These are phyloP conservation scores for Debaryomycetaceae sp. DNA, from an alignment of 1,139 yeast genomes.

Conservation along the genomic window DNA sequence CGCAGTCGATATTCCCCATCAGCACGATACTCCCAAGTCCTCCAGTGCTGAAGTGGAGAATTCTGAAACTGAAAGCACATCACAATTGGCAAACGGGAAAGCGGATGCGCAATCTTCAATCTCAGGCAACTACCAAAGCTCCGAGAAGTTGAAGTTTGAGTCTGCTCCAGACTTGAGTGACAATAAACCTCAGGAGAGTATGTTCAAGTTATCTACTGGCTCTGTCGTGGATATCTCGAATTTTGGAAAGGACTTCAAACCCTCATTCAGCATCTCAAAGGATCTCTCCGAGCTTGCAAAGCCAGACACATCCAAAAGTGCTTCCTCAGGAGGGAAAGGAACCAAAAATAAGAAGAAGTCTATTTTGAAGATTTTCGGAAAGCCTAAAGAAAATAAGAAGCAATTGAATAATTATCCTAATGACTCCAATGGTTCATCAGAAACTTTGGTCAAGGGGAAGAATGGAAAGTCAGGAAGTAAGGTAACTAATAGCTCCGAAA, in stretches of 20 bases:
- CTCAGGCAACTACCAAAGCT: neutral
- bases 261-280: conserved; percentile 24
- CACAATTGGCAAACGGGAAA: neutral
- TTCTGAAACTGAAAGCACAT: neutral
- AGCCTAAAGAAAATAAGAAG: conserved; percentile 5
- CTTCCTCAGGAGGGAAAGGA: neutral
- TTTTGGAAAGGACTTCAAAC: conserved; percentile 41
- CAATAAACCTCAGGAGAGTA: conserved; percentile 4
- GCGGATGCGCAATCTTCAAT: neutral
- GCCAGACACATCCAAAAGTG: neutral
- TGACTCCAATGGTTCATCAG: conserved; percentile 2
- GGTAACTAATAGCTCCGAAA: neutral
- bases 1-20: neutral
- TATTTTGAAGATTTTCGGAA: conserved; percentile 24
- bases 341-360: conserved; percentile 14
- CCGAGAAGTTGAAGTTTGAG: conserved; percentile 8
- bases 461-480: neutral
- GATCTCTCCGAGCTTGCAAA: neutral
- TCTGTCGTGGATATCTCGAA: conserved; percentile 40
- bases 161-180: conserved; percentile 27
- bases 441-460: conserved; percentile 1
- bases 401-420: conserved; percentile 1
- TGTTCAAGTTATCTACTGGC: conserved; percentile 33
- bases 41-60: conserved; percentile 27
- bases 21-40: conserved; percentile 25